Evolutionary conservation across 2,329 filamentous ascomycete species (phyloP).

Genomic region (Trichoderma endophyticum): DNA sequence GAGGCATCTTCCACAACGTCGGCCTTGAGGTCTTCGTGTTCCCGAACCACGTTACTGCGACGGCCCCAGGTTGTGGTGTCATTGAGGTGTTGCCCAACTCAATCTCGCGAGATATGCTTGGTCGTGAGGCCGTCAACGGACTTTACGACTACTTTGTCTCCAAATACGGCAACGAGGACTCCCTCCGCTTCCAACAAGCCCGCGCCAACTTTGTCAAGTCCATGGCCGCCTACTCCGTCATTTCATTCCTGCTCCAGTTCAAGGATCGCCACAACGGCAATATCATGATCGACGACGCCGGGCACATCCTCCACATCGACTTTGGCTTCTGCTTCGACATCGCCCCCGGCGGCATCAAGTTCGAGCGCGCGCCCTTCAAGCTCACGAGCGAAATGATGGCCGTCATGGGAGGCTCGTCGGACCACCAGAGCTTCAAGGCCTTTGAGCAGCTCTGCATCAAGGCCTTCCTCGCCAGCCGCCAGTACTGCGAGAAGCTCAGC

Average conservation of each 20-base stretch:
- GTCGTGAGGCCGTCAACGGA: slow-evolving; percentile 94
- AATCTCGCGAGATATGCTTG: slow-evolving; percentile 97
- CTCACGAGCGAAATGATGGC: slow-evolving; percentile 95
- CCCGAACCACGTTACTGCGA: slow-evolving; percentile 95
- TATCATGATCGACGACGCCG: slow-evolving; percentile 98
- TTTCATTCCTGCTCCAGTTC: slow-evolving; percentile 95
- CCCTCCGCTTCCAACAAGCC: slow-evolving; percentile 89
- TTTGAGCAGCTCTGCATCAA: slow-evolving; percentile 98
- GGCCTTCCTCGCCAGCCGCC: slow-evolving; percentile 83
- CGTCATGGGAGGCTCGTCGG: slow-evolving; percentile 90
- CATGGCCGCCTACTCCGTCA: slow-evolving; percentile 98
- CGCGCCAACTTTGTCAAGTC: slow-evolving; percentile 98
- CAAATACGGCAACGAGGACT: slow-evolving; percentile 96
- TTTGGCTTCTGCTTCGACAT: slow-evolving; percentile 99
- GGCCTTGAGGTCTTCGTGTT: slow-evolving; percentile 96
- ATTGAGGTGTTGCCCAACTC: slow-evolving; percentile 98
- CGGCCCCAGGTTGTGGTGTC: slow-evolving; percentile 93
- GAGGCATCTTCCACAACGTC: slow-evolving; percentile 92
- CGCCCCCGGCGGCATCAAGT: slow-evolving; percentile 92
- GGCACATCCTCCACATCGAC: slow-evolving; percentile 97
- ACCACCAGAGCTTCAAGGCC: slow-evolving; percentile 86
- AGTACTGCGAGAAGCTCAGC: slow-evolving; percentile 81
- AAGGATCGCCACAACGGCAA: slow-evolving; percentile 99
- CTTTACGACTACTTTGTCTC: slow-evolving; percentile 98
- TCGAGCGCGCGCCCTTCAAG: slow-evolving; percentile 98